phyloP scores from a whole-genome alignment of 208 protist species.

The Leishmania turanica region DNA sequence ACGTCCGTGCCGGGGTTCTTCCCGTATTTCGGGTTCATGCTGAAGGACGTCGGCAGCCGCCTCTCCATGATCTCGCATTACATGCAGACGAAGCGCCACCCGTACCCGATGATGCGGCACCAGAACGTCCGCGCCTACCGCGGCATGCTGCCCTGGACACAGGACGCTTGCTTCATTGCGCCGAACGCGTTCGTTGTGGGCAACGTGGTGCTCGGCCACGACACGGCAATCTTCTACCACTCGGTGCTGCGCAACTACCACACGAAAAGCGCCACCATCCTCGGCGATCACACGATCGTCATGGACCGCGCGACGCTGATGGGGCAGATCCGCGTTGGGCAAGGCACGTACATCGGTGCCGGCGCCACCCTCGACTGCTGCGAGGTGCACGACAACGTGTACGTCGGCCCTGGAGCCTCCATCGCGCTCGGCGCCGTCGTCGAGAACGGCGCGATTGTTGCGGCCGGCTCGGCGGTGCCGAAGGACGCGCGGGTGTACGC shows the following conservation, averaged over 20 bases:
- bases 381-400: slow-evolving; percentile 81
- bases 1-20: slow-evolving; percentile 62
- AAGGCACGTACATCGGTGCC: slow-evolving; percentile 62
- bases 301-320: slow-evolving; percentile 88
- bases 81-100: slow-evolving; percentile 61
- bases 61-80: slow-evolving; percentile 73
- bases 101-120: slow-evolving; percentile 86
- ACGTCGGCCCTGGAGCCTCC: slow-evolving; percentile 80
- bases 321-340: slow-evolving; percentile 75
- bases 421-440: slow-evolving; percentile 84
- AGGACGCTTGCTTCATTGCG: slow-evolving; percentile 87
- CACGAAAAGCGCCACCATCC: slow-evolving; percentile 48
- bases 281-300: slow-evolving; percentile 82
- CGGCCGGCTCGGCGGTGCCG: slow-evolving; percentile 77
- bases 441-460: slow-evolving; percentile 87
- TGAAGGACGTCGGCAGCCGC: slow-evolving; percentile 84
- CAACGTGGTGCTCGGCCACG: slow-evolving; percentile 83
- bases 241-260: slow-evolving; percentile 88
- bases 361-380: slow-evolving; percentile 86
- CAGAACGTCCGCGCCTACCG: slow-evolving; percentile 88
- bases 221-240: slow-evolving; percentile 89
- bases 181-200: slow-evolving; percentile 86
- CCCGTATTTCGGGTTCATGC: slow-evolving; percentile 84
- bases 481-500: slow-evolving; percentile 85
- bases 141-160: slow-evolving; percentile 84